Evolutionary conservation across 345 rosid genomes (phyloP).

Genomic region (Lepidium africanum): DNA sequence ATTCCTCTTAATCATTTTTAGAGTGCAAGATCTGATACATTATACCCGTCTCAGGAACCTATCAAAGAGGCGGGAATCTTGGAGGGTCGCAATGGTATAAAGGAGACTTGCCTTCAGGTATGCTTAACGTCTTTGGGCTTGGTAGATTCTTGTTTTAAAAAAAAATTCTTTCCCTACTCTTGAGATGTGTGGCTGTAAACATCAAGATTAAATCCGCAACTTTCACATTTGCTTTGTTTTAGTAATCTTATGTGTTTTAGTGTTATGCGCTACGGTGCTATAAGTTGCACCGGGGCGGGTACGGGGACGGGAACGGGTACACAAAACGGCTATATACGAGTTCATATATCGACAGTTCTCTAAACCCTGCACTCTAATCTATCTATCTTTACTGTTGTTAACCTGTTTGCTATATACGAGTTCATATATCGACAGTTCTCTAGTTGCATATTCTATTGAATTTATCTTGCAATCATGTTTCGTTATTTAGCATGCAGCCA

Average conservation of each 20-base stretch:
- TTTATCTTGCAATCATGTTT: constrained; percentile 17
- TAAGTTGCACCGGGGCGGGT: too few species aligned
- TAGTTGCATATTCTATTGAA: neutral
- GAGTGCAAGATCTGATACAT: constrained; percentile 27
- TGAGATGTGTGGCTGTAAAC: neutral
- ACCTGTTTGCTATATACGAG: neutral
- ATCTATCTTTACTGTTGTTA: neutral
- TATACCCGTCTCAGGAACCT: constrained; percentile 58
- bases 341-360: too few species aligned
- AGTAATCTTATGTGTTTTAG: neutral
- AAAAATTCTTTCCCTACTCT: neutral
- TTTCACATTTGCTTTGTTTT: neutral
- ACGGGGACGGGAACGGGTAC: too few species aligned
- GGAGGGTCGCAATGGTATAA: constrained; percentile 99
- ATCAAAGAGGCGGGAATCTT: constrained; percentile 98
- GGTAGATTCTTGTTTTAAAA: neutral
- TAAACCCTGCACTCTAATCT: neutral
- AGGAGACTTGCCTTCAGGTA: constrained; percentile 99
- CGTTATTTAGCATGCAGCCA: constrained; percentile 81
- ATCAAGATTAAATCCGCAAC: neutral
- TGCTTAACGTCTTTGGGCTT: constrained; percentile 1
- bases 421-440: constrained; percentile 1
- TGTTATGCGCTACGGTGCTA: neutral
- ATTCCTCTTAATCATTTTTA: constrained; percentile 6
- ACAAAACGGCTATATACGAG: too few species aligned